Conservation (phyloP, 1,139 yeast genomes). For the Debaryomycetaceae sp. region DNA sequence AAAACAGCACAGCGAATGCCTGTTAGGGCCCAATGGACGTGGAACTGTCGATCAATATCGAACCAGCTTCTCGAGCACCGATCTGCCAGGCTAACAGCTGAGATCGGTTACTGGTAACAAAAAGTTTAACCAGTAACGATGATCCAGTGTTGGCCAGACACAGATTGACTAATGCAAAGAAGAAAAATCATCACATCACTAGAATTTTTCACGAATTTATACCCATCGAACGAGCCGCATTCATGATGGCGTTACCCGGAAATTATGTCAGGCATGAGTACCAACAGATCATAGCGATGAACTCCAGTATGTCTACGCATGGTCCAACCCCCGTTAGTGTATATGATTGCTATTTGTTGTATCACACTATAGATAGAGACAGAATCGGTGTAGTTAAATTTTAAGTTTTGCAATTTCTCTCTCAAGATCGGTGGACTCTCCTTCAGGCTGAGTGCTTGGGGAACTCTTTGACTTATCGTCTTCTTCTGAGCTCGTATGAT, state of each 20-base stretch:
- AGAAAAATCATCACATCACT: slow-evolving; percentile 10
- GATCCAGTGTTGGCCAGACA: slow-evolving; percentile 27
- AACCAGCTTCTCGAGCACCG: slow-evolving; percentile 71
- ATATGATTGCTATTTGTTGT: too few relatives aligned
- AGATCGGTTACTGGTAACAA: slow-evolving; percentile 28
- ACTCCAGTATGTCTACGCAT: too few relatives aligned
- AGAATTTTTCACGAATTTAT: slow-evolving; percentile 4
- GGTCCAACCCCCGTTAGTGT: too few relatives aligned
- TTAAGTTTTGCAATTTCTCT: slow-evolving; percentile 8
- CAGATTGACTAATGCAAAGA: slow-evolving; percentile 42
- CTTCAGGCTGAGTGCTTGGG: background rate
- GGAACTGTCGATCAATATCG: slow-evolving; percentile 12
- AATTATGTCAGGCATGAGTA: background rate
- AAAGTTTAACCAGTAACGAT: slow-evolving; percentile 20
- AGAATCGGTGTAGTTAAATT: slow-evolving; percentile 3
- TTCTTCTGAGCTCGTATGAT: slow-evolving; percentile 1
- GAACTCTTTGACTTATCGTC: background rate
- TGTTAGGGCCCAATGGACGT: slow-evolving; percentile 16
- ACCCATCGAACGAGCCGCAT: slow-evolving; percentile 5
- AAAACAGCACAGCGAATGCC: slow-evolving; percentile 23
- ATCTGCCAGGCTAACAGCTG: slow-evolving; percentile 48
- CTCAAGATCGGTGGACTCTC: slow-evolving; percentile 3
- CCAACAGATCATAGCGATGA: too few relatives aligned
- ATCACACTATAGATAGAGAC: background rate
- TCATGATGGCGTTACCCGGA: slow-evolving; percentile 17